Evolutionary conservation across 371 early-diverging fungal species (phyloP).

Genomic region (Parasitella parasitica): DNA sequence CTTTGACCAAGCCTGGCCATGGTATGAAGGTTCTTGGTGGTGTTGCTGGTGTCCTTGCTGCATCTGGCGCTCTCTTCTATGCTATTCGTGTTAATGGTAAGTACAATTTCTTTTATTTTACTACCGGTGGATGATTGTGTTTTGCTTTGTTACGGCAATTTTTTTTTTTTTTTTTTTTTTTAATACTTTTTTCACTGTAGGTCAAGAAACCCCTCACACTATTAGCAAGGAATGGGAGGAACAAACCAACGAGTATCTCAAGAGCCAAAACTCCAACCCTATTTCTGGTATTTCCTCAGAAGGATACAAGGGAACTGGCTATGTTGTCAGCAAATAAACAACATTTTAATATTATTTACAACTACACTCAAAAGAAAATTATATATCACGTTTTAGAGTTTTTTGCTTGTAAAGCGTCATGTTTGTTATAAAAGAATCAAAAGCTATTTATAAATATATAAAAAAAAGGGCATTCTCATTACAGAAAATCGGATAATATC

Average conservation of each 20-base stretch:
- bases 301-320: conserved; percentile 79
- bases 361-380: conserved; percentile 7
- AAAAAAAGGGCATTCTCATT: not conserved
- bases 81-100: conserved; percentile 73
- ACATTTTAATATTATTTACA: not conserved
- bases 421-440: conserved; percentile 5
- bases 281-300: conserved; percentile 86
- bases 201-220: conserved; percentile 72
- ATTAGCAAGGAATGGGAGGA: conserved; percentile 93
- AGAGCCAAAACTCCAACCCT: conserved; percentile 88
- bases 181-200: conserved; percentile 19
- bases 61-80: conserved; percentile 65
- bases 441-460: conserved; percentile 1
- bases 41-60: conserved; percentile 59
- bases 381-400: conserved; percentile 11
- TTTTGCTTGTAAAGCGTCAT: conserved; percentile 2
- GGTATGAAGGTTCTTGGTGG: conserved; percentile 73
- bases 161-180: not conserved
- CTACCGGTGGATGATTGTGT: not conserved
- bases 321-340: conserved; percentile 45
- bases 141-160: not conserved
- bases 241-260: conserved; percentile 81
- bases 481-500: not conserved
- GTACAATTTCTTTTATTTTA: conserved; percentile 10
- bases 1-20: conserved; percentile 73